Base-by-base conservation (phyloP, 345 rosid species). In the Citrus unshiu region DNA sequence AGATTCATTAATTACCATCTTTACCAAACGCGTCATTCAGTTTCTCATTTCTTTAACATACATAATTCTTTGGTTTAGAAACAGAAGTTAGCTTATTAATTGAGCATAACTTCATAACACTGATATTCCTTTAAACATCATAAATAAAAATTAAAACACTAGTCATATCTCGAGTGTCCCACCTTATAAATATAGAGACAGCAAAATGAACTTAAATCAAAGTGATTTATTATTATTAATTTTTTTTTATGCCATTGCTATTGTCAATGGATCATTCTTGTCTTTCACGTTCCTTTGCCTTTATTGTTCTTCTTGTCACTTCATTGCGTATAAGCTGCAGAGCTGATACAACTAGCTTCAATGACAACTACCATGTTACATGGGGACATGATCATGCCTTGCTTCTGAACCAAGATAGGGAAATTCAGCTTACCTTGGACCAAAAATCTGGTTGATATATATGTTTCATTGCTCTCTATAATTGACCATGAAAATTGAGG, bases 361-460 rank as follows among this genome's bases (percentile, higher is more conserved):
- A 24, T 73, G 66, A 58, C 0, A 73, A 59, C 35, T 73, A 73
- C 34, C 4, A 58, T 35, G n/a, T 73, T 34, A 39, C 56, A 16
- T 73, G 76, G 76, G 76, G 76, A 13, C 7, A n/a, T 39, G 76
- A 35, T 73, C 76, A 59, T 14, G 67, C 67, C 54, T 58, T 60
- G 3, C 76, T 73, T 73, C n/a, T 24, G 16, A 73, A 39, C 54
- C 66, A 73, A 59, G 67, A 59, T 2, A 73, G 13, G 39, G 34
- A 73, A 35, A 57, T 73, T 35, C 76, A 59, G 54, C 76, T 73
- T 32, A 34, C 76, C 6, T n/a, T 58, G 14, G 65, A 73, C 54
- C 5, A 3, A 32, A 30, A 3, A 32, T 73, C 66, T 58, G 76
- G 76, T 73, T 34, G 5, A 27, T 49, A 18, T 13, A 29, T 3